Conservation (phyloP, 208 protist species). For the Trypanosoma scelopori region DNA sequence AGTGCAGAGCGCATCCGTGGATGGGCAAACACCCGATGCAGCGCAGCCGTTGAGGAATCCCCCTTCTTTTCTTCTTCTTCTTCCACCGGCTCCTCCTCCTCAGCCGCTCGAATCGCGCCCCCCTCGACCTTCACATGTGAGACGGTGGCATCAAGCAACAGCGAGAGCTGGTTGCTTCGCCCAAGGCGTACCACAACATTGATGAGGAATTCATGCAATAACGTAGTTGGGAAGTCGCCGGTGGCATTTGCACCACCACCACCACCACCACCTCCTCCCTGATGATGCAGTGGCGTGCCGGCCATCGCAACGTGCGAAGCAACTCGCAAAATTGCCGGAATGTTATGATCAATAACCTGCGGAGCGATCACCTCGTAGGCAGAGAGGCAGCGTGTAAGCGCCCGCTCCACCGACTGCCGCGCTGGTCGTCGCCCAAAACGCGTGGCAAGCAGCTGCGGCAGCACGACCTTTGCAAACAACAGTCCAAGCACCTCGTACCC, state of each 20-base stretch:
- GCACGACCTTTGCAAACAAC: constrained; percentile 80
- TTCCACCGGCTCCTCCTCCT: too few species aligned
- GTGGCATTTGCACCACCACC: neutral
- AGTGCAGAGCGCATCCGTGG: constrained; percentile 41
- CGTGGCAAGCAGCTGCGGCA: constrained; percentile 57
- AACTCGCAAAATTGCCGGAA: constrained; percentile 73
- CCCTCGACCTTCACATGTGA: constrained; percentile 2
- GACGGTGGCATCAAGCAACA: constrained; percentile 63
- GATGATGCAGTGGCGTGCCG: neutral
- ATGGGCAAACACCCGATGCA: constrained; percentile 47
- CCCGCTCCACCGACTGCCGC: constrained; percentile 8
- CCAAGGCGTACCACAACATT: constrained; percentile 49
- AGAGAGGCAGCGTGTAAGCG: constrained; percentile 67
- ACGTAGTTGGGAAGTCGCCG: neutral
- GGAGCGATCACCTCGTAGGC: constrained; percentile 87
- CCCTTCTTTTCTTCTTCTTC: constrained; percentile 1
- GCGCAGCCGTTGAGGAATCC: constrained; percentile 10
- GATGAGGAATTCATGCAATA: constrained; percentile 51
- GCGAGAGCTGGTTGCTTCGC: constrained; percentile 61
- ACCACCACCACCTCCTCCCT: constrained; percentile 1
- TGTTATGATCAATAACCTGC: constrained; percentile 83
- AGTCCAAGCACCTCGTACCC: constrained; percentile 86
- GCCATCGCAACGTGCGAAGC: constrained; percentile 39
- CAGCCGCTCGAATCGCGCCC: neutral
- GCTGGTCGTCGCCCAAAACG: neutral